phyloP scores from a whole-genome alignment of 768 basidiomycete species.

The Pleurotus tuber-regium region DNA sequence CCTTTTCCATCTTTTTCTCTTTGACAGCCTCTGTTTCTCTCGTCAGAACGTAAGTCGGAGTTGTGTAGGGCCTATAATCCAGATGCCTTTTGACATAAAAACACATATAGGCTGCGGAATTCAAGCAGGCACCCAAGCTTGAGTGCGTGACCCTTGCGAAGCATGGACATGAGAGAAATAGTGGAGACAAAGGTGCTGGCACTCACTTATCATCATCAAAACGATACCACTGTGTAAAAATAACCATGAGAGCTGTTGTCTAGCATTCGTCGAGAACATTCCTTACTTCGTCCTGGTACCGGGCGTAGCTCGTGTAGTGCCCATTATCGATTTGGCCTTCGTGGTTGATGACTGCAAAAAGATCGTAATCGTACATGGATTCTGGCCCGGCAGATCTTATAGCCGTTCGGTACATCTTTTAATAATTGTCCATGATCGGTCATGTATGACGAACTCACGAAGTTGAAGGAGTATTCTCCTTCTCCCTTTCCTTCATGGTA shows the following conservation, averaged over 20 bases:
- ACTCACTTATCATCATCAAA: constrained; percentile 92
- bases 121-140: constrained; percentile 62
- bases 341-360: constrained; percentile 92
- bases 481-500: constrained; percentile 48
- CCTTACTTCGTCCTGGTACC: constrained; percentile 81
- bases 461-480: constrained; percentile 29
- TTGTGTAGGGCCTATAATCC: constrained; percentile 73
- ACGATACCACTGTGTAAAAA: constrained; percentile 72
- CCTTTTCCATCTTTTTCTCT: constrained; percentile 55
- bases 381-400: constrained; percentile 53
- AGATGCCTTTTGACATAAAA: constrained; percentile 91
- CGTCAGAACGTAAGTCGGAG: constrained; percentile 63
- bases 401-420: constrained; percentile 3
- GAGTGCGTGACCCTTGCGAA: constrained; percentile 64
- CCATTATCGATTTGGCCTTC: constrained; percentile 94
- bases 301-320: constrained; percentile 87
- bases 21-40: constrained; percentile 65
- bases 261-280: not conserved
- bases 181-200: constrained; percentile 9
- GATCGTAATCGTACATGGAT: constrained; percentile 82
- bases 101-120: constrained; percentile 87
- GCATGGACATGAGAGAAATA: constrained; percentile 12
- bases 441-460: not conserved
- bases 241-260: constrained; percentile 7
- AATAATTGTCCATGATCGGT: not conserved